Conservation (phyloP, 2,329 filamentous ascomycete species). For the Aureobasidium leucospermi region DNA sequence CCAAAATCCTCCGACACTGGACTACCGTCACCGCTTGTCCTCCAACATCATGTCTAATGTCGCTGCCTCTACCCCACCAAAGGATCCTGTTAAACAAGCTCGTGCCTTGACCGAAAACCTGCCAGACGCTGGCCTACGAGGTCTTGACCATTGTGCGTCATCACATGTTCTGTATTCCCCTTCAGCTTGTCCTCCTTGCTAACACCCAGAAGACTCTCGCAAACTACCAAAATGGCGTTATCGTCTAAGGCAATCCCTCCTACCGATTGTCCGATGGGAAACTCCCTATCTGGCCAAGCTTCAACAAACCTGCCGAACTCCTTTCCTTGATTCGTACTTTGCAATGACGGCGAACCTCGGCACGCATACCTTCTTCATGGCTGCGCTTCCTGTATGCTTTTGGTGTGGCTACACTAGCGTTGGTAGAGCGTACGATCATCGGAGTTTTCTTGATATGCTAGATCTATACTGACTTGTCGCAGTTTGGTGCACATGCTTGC, state of each 20-base stretch:
- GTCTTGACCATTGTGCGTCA: constrained; percentile 15
- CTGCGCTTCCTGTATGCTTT: constrained; percentile 86
- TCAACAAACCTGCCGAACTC: constrained; percentile 72
- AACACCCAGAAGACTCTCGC: constrained; percentile 11
- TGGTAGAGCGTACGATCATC: constrained; percentile 69
- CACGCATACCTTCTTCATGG: constrained; percentile 98
- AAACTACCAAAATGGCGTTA: constrained; percentile 84
- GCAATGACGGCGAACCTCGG: constrained; percentile 92
- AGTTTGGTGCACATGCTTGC: constrained; percentile 53
- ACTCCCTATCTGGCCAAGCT: constrained; percentile 87
- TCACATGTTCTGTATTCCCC: background rate
- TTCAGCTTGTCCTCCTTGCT: background rate
- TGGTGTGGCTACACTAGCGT: constrained; percentile 87
- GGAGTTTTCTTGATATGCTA: background rate
- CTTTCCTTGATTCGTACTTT: constrained; percentile 89
- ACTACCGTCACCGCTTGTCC: constrained; percentile 1
- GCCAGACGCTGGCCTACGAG: constrained; percentile 11
- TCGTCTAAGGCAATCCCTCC: constrained; percentile 66
- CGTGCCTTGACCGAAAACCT: constrained; percentile 3
- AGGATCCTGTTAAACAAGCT: background rate
- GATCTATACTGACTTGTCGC: constrained; percentile 5
- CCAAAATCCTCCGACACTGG: background rate
- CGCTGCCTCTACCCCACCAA: background rate
- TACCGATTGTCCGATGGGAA: constrained; percentile 88
- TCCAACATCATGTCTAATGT: constrained; percentile 13